phyloP scores from a whole-genome alignment of 805 yeast species.

The Naumovozyma castellii region DNA sequence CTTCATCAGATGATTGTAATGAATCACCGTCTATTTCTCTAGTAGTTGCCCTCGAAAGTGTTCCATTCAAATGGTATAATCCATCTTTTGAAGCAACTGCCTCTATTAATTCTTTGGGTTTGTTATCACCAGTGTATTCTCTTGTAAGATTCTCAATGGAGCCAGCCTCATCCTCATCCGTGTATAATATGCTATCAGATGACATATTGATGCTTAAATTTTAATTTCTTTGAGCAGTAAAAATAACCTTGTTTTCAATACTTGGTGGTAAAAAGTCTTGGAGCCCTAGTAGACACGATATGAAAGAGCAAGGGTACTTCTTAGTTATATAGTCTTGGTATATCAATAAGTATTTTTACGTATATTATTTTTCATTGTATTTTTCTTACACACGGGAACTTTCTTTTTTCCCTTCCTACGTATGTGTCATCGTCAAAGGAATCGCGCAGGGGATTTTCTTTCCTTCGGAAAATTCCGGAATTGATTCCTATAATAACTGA shows the following conservation, averaged over 20 bases:
- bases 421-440: neutral
- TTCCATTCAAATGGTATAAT: conserved; percentile 6
- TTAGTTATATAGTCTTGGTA: too few species aligned
- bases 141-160: neutral
- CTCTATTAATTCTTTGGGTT: neutral
- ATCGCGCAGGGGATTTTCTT: too few species aligned
- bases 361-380: too few species aligned
- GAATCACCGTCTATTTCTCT: conserved; percentile 11
- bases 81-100: conserved; percentile 1
- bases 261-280: too few species aligned
- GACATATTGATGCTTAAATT: conserved; percentile 3
- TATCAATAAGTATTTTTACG: too few species aligned
- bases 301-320: neutral
- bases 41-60: conserved; percentile 16
- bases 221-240: too few species aligned
- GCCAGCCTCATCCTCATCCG: conserved; percentile 4
- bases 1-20: conserved; percentile 3
- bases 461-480: neutral
- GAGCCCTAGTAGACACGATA: too few species aligned
- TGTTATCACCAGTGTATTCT: conserved; percentile 1
- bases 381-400: neutral
- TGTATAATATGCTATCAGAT: conserved; percentile 4
- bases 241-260: too few species aligned
- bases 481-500: neutral
- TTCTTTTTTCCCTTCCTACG: neutral